Evolutionary conservation across 805 yeast species (phyloP).

Genomic region (Teunomyces stri): DNA sequence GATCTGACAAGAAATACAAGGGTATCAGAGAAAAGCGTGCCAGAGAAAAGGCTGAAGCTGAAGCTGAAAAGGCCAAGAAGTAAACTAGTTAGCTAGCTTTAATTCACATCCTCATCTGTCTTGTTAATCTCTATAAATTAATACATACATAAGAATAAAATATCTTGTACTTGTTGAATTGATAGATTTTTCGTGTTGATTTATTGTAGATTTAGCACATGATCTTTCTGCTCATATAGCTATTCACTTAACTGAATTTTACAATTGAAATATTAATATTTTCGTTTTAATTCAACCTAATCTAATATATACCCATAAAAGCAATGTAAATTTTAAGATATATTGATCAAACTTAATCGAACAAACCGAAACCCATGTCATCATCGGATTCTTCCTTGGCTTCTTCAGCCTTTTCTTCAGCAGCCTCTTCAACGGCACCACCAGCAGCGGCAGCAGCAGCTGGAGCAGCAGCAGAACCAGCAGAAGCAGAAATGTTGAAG

Average conservation of each 20-base stretch:
- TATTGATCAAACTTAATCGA: conserved; percentile 30
- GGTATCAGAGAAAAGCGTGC: conserved; percentile 99
- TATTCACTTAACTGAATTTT: background rate
- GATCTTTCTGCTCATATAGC: background rate
- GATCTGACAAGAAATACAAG: conserved; percentile 87
- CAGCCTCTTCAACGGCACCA: conserved; percentile 35
- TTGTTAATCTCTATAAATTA: conserved; percentile 3
- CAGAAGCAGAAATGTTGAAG: conserved; percentile 48
- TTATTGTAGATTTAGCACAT: background rate
- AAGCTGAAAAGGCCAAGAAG: conserved; percentile 96
- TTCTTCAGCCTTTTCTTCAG: conserved; percentile 27
- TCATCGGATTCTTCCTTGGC: conserved; percentile 35
- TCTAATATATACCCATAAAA: conserved; percentile 1
- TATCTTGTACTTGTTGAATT: background rate
- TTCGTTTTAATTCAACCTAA: conserved; percentile 6
- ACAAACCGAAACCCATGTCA: conserved; percentile 47
- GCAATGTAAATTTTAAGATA: conserved; percentile 4
- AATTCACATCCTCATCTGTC: conserved; percentile 3
- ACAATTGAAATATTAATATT: background rate
- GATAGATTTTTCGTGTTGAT: background rate
- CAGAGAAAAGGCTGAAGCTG: conserved; percentile 96
- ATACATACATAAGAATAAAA: conserved; percentile 2
- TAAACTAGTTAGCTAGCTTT: conserved; percentile 2
- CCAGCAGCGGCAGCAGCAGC: conserved; percentile 35
- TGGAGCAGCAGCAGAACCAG: conserved; percentile 41